A percentile compares a stretch with the other conserved stretches of the same genome.
Evolutionary conservation across 2,329 filamentous ascomycete species (phyloP).

Genomic region (Nemania sp.): DNA sequence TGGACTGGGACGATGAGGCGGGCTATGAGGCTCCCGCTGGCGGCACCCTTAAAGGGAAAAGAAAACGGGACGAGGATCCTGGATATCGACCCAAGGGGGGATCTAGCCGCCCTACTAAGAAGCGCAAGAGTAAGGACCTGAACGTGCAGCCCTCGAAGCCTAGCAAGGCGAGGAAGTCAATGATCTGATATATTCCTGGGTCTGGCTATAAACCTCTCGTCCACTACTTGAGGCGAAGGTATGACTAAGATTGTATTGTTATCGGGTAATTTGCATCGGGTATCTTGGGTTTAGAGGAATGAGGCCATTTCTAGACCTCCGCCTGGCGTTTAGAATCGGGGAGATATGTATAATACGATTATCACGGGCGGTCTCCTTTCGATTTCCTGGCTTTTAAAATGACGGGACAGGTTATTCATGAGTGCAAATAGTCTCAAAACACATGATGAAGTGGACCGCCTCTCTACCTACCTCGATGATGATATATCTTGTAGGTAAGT

Average conservation of each 20-base stretch:
- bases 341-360: constrained; percentile 36
- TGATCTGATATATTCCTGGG: constrained; percentile 5
- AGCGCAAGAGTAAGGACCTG: constrained; percentile 66
- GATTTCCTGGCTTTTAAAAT: background rate
- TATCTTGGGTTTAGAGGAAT: constrained; percentile 11
- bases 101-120: constrained; percentile 65
- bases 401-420: constrained; percentile 5
- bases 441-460: background rate
- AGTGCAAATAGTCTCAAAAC: background rate
- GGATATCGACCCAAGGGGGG: constrained; percentile 71
- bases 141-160: constrained; percentile 37
- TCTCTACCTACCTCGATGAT: background rate
- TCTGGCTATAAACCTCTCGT: background rate
- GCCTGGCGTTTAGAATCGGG: constrained; percentile 30
- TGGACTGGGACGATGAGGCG: constrained; percentile 57
- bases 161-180: constrained; percentile 44
- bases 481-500: background rate
- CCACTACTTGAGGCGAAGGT: background rate
- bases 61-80: constrained; percentile 68
- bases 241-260: constrained; percentile 25
- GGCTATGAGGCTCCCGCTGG: constrained; percentile 52
- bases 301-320: constrained; percentile 6
- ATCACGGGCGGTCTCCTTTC: constrained; percentile 8
- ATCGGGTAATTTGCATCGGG: constrained; percentile 22
- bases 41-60: constrained; percentile 62